Evolutionary conservation across 2,329 filamentous ascomycete species (phyloP).

Genomic region (Phyllosticta capitalensis): DNA sequence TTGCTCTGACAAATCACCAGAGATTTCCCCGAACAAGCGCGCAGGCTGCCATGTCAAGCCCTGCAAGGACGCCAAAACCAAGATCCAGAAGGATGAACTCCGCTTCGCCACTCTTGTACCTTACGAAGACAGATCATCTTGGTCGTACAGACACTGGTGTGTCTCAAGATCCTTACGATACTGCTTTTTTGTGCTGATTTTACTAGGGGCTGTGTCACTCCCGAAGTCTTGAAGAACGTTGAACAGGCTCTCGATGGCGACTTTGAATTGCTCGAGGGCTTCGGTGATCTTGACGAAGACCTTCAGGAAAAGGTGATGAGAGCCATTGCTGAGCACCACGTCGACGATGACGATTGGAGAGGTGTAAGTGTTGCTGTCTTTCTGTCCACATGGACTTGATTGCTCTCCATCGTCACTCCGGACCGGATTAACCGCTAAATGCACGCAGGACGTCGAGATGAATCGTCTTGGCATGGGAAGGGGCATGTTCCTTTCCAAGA

Average conservation of each 20-base stretch:
- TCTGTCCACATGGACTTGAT: not conserved
- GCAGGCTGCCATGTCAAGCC: constrained; percentile 63
- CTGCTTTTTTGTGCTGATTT: constrained; percentile 10
- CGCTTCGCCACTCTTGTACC: constrained; percentile 67
- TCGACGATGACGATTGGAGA: constrained; percentile 79
- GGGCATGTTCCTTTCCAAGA: constrained; percentile 46
- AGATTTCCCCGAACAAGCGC: constrained; percentile 59
- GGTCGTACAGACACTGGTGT: constrained; percentile 82
- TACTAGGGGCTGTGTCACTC: constrained; percentile 78
- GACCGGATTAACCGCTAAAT: constrained; percentile 15
- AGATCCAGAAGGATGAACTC: constrained; percentile 70
- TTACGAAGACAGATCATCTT: constrained; percentile 51
- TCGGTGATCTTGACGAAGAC: constrained; percentile 62
- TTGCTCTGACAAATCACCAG: constrained; percentile 36
- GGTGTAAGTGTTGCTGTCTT: constrained; percentile 51
- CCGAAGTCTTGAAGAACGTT: constrained; percentile 58
- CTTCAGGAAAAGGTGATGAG: constrained; percentile 63
- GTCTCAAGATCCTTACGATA: constrained; percentile 16
- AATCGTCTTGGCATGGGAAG: constrained; percentile 55
- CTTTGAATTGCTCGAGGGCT: constrained; percentile 66
- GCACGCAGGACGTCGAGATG: constrained; percentile 57
- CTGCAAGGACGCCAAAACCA: constrained; percentile 61
- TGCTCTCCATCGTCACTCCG: constrained; percentile 16
- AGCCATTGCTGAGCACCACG: constrained; percentile 66
- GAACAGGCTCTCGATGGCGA: constrained; percentile 49